Base-by-base conservation (phyloP, 441 rosid genomes). In the Gossypium lobatum region DNA sequence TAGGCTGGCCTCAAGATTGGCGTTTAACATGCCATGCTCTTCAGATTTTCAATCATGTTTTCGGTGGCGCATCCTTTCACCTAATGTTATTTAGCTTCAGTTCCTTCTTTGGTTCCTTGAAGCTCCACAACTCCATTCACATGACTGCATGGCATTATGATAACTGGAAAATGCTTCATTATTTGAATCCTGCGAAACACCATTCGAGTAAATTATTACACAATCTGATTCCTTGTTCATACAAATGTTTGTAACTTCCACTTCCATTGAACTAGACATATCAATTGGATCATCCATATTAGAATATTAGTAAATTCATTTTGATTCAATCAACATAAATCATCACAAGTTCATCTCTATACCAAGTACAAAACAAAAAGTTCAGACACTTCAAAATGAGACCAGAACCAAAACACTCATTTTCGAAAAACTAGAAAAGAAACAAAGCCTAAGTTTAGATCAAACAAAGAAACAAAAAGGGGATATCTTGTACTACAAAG, bases 141-240 rank as follows among this genome's bases (percentile, higher is more conserved):
- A 79, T 28, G 92, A 76, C 68, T 84, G 88, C 26, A 80, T 68
- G 73, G 76, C 83, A 58, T 82, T 80, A 31, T 63, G 77, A 76
- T 79, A 87, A 66, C 70, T 75, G 65, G 82, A 75, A 83, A 80
- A 73, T 25, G 78, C 64, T 80, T 85, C 89, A 72, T 79, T 82
- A 78, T 53, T 76, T 57, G 86, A 76, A 76, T 82, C 83, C 71
- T 81, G 80, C 25, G 84, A 76, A 73, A 74, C 79, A 73, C 84
- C 85, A 65, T 85, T 82, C 4, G 87, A 81, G 75, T 82, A 85
- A 50, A 85, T 82, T 57, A 83, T 76, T 28, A 85, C 86, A 74
- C 83, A 84, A 83, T 89, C 91, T 66, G 88, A 88, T 79, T 86
- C 96, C 78, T 92, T 94, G 84, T 94, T 96, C 92, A 86, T 87